Base-by-base conservation (phyloP, 2,329 filamentous ascomycete species). In the Setomelanomma holmii region DNA sequence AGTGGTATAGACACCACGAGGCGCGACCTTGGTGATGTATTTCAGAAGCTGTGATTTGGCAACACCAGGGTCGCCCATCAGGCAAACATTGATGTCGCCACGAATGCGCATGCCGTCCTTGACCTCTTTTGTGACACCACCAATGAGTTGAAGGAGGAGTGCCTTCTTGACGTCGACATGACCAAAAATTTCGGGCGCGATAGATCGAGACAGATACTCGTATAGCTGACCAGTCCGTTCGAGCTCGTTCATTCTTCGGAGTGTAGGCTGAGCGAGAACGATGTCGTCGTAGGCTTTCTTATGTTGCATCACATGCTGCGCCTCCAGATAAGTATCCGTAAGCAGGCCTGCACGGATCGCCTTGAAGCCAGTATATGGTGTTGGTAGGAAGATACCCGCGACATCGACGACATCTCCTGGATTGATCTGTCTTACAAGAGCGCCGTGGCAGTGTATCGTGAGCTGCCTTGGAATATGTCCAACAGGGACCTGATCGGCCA, bases 21-120 rank as follows among this genome's bases (percentile, higher is more conserved):
- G 95, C 1, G 95, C 93, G 23, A 99, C 95, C 79, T 99, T 98
- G 61, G 92, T 91, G 72, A 99, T 98, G 75, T 99, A 99, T 78
- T 97, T 98, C 62, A 99, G 84, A 62, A 99, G 80, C 80, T 99
- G 95, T 33, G 95, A 99, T 80, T 99, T 99, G 79, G 95, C 95
- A 72, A 99, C 95, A 91, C 95, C 95, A 73, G 95, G 95, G 71
- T 99, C 95, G 83, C 95, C 95, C 95, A 99, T 99, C 69, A 99
- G 80, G 75, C 95, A 98, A 58, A 99, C 89, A 78, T 99, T 99
- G 81, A 99, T 96, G 71, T 99, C 95, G 67, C 95, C 95, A 83
- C 95, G 91, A 73, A 99, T 99, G 68, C 92, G 89, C 95, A 99
- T 98, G 55, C 95, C 95, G 69, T 99, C 95, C 45, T 92, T 92